Evolutionary conservation across 2,329 filamentous ascomycete genomes (phyloP), one percentile per base, ranked within the genome.

Genomic region (Catunica adiposa): DNA sequence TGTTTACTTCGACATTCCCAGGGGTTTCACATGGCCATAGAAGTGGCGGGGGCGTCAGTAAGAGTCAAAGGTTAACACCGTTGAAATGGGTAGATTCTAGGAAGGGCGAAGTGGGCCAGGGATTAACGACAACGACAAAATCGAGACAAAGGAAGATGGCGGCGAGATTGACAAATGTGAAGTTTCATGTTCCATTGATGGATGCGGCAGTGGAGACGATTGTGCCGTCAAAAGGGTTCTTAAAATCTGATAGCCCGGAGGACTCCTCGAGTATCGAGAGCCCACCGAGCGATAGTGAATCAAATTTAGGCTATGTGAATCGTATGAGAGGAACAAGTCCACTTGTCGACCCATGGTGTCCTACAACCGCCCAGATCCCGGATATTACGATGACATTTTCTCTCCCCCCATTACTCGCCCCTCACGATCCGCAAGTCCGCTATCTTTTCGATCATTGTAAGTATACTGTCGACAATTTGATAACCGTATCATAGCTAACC

Each of bases 361-460:
- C 38, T 6, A 15, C 38, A 9, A 26, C 29, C 9, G 40, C 52
- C 15, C 15, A 20, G 5, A 26, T 54, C 4, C 52, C 52, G 1
- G 52, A 54, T 9, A 38, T 54, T 17, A 31, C 23, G 9, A 17
- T 29, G 6, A 42, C 40, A 8, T 46, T 31, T 22, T 29, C n/a
- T 1, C n/a, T 54, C 1, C 52, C 52, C 4, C 38, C 52, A 17
- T 34, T 46, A 2, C 23, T 54, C 8, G 22, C n/a, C 20, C 29
- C 52, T 3, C 20, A 52, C 52, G 54, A 59, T 51, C 55, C 47
- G 25, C 54, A 55, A 17, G 29, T 57, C 34, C 38, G 53, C 48
- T 51, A 54, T 46, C 52, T 58, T 52, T 58, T 58, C 56, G 55
- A 60, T 34, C 56, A 56, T 47, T 54, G 56, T 57, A 56, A 57